These are phyloP conservation scores for Picea abies DNA, from an alignment of 83 land plant species.

Conservation along the genomic window DNA sequence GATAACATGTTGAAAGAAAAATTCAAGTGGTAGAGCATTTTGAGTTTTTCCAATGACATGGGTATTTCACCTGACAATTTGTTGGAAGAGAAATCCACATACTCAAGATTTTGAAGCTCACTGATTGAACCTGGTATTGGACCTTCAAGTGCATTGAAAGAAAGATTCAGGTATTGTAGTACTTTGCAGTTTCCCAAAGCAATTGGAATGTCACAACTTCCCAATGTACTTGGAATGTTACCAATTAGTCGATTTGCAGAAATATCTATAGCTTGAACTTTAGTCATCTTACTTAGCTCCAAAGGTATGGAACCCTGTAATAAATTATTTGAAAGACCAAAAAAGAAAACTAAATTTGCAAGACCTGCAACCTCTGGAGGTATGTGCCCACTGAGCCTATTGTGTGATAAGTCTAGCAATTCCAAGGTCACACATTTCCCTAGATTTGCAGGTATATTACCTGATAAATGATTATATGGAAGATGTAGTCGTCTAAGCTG, in stretches of 20 bases:
- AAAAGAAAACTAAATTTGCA: conserved; percentile 28
- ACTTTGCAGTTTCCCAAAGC: background rate
- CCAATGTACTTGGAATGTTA: no score
- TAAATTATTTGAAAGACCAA: conserved; percentile 51
- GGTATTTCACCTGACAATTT: background rate
- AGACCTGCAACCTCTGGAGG: conserved; percentile 30
- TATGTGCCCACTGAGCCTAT: no score
- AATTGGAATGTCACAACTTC: no score
- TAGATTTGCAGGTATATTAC: conserved; percentile 41
- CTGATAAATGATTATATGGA: conserved; percentile 42
- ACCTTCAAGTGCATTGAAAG: background rate
- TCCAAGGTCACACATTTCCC: conserved; percentile 14
- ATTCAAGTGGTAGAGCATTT: background rate
- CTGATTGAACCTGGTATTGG: background rate
- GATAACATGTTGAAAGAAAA: conserved; percentile 17
- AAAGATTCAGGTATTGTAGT: background rate
- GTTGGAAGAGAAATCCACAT: background rate
- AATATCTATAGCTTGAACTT: conserved; percentile 50
- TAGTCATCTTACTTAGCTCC: conserved; percentile 34
- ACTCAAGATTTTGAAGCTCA: background rate
- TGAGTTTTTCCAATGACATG: no score
- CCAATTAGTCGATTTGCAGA: conserved; percentile 23
- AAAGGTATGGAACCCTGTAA: conserved; percentile 38
- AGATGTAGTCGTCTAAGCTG: conserved; percentile 33
- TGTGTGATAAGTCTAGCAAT: no score